Base-by-base conservation (phyloP, 768 basidiomycete species). In the Leucosporidium creatinivorum region DNA sequence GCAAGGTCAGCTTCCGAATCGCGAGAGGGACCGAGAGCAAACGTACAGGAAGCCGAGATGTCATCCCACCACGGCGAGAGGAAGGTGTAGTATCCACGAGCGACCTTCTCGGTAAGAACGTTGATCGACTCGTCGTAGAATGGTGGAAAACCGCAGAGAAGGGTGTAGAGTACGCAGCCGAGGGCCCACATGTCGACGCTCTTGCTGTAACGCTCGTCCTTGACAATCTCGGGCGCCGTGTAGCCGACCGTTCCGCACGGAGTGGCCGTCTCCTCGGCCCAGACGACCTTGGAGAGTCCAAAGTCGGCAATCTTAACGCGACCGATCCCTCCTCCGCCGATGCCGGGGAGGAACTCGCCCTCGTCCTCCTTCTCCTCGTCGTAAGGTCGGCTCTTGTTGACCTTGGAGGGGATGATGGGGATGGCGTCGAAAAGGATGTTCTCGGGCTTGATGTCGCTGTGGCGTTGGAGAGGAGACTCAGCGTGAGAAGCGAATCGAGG, bases 151-250 rank as follows among this genome's bases (percentile, higher is more conserved):
- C 96, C 96, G 75, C 96, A 98, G 25, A 99, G 86, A 3, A 98
- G 83, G 3, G 96, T 99, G 80, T 99, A 99, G 1, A 99, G 83
- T n/a, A 99, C 96, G 78, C 96, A 99, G 50, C 96, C 96, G 48
- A 99, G 81, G 3, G 96, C 96, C 96, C 96, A 99, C 96, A 98
- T 97, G 77, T 99, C 96, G 63, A 98, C 94, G 75, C 89, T 91
- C 79, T 93, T 93, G 77, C 86, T 89, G 77, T 94, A 94, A 33
- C 92, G 84, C 80, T 99, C 94, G 76, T 98, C 96, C 80, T 97
- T 98, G 74, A 99, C 96, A 69, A 99, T 99, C 80, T 99, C 96
- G 8, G 96, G 96, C 9, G 96, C 96, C 3, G 96, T 99, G 79
- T 99, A 99, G 26, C 96, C 96, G 39, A 99, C 94, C 4, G 96